Percentiles rank a stretch among this genome's conserved stretches.
phyloP scores from a whole-genome alignment of 2,329 filamentous ascomycete species.

The Calonectria pseudoturangicola region DNA sequence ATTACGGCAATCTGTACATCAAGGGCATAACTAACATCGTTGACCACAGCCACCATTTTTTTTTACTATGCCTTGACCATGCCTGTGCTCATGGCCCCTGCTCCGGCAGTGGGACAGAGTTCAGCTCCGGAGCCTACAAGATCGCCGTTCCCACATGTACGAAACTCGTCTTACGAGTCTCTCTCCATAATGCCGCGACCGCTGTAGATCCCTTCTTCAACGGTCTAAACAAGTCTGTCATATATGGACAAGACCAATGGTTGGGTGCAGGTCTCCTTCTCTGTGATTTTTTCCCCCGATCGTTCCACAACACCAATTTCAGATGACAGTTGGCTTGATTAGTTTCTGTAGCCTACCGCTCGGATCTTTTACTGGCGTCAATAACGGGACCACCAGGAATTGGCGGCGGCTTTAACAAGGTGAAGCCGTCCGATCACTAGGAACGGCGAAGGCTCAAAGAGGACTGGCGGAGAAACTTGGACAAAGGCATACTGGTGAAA shows the following conservation, averaged over 20 bases:
- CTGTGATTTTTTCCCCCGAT: not conserved
- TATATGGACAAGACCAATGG: not conserved
- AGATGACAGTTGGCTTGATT: not conserved
- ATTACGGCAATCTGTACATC: slow-evolving; percentile 2
- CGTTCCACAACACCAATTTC: not conserved
- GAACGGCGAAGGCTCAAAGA: not conserved
- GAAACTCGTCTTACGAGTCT: slow-evolving; percentile 34
- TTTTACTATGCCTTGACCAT: slow-evolving; percentile 18
- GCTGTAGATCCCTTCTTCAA: slow-evolving; percentile 22
- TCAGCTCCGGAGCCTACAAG: slow-evolving; percentile 22
- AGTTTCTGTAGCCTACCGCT: slow-evolving; percentile 16
- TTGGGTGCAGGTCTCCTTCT: not conserved
- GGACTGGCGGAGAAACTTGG: slow-evolving; percentile 40
- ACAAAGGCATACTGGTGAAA: slow-evolving; percentile 26
- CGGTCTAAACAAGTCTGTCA: not conserved
- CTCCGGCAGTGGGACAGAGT: slow-evolving; percentile 15
- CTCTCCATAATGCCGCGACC: slow-evolving; percentile 25
- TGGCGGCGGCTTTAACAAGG: slow-evolving; percentile 28
- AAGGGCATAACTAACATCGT: not conserved
- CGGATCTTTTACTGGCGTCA: slow-evolving; percentile 18
- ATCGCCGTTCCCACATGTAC: slow-evolving; percentile 16
- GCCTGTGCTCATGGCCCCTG: slow-evolving; percentile 21
- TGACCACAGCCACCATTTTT: slow-evolving; percentile 1
- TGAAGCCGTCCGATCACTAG: slow-evolving; percentile 4
- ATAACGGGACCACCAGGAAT: slow-evolving; percentile 3